Evolutionary conservation across 2,329 filamentous ascomycete species (phyloP).

Genomic region (Talaromyces sp.): DNA sequence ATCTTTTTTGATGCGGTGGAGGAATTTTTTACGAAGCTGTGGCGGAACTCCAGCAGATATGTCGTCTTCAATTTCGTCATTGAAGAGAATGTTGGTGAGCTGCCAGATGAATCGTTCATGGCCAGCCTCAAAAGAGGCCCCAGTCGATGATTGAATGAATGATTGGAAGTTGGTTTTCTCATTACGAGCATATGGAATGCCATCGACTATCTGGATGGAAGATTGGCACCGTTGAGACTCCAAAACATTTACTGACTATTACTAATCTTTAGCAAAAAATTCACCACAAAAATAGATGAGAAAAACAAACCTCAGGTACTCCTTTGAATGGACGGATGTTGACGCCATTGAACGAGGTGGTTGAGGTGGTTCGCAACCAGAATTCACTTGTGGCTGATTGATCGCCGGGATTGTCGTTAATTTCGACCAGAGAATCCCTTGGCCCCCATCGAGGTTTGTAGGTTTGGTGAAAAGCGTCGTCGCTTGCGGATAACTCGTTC

Average conservation of each 20-base stretch:
- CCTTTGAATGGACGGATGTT: conserved; percentile 22
- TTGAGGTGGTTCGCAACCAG: conserved; percentile 48
- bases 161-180: conserved; percentile 27
- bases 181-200: conserved; percentile 53
- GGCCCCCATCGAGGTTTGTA: conserved; percentile 77
- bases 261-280: neutral
- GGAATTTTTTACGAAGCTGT: conserved; percentile 33
- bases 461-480: conserved; percentile 65
- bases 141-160: conserved; percentile 25
- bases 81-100: conserved; percentile 80
- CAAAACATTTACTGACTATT: conserved; percentile 25
- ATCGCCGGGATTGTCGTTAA: conserved; percentile 37
- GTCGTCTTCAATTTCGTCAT: conserved; percentile 52
- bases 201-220: conserved; percentile 47
- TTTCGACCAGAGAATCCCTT: conserved; percentile 66
- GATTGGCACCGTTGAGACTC: conserved; percentile 31
- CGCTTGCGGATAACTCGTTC: conserved; percentile 56
- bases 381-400: conserved; percentile 35
- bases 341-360: conserved; percentile 43
- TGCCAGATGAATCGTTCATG: conserved; percentile 64
- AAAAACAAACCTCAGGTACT: conserved; percentile 16
- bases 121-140: conserved; percentile 24
- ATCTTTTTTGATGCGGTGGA: conserved; percentile 44
- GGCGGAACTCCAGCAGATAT: conserved; percentile 38
- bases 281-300: neutral